These are phyloP conservation scores for Flaveria sonorensis DNA, from an alignment of 129 eudicot genomes.

Conservation along the genomic window DNA sequence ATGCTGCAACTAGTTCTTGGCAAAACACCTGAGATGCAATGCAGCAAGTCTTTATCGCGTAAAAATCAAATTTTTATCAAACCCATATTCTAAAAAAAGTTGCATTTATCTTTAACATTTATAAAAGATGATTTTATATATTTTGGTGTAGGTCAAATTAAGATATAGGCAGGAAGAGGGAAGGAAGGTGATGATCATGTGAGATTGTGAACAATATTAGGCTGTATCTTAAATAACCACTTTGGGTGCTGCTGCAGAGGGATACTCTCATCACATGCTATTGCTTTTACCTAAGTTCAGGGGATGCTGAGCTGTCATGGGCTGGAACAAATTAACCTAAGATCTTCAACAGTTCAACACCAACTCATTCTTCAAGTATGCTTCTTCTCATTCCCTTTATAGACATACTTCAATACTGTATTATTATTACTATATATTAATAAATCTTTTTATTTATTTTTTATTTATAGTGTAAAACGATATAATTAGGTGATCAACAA, in stretches of 20 bases:
- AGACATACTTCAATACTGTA: conserved; percentile 30
- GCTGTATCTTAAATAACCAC: conserved; percentile 33
- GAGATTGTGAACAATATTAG: conserved; percentile 28
- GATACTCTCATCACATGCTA: conserved; percentile 42
- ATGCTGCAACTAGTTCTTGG: neutral
- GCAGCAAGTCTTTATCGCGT: neutral
- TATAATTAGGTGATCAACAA: conserved; percentile 29
- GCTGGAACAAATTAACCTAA: conserved; percentile 30
- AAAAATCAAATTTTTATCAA: conserved; percentile 12
- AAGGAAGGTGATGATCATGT: conserved; percentile 44
- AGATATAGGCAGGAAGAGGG: conserved; percentile 27
- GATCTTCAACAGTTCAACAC: conserved; percentile 20
- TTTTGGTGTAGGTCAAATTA: conserved; percentile 12
- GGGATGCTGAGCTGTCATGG: conserved; percentile 41
- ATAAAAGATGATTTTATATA: neutral
- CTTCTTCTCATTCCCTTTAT: conserved; percentile 33
- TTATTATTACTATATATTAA: neutral
- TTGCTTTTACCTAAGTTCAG: conserved; percentile 36
- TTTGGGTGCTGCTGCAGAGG: conserved; percentile 33
- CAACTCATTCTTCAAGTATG: conserved; percentile 40
- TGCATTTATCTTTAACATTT: neutral
- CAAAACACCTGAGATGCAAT: no score
- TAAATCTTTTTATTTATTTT: conserved; percentile 7
- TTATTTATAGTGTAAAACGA: conserved; percentile 19
- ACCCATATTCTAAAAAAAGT: neutral